Evolutionary conservation across 2,329 filamentous ascomycete genomes (phyloP).

Genomic region (Proliferodiscus dingleyae): DNA sequence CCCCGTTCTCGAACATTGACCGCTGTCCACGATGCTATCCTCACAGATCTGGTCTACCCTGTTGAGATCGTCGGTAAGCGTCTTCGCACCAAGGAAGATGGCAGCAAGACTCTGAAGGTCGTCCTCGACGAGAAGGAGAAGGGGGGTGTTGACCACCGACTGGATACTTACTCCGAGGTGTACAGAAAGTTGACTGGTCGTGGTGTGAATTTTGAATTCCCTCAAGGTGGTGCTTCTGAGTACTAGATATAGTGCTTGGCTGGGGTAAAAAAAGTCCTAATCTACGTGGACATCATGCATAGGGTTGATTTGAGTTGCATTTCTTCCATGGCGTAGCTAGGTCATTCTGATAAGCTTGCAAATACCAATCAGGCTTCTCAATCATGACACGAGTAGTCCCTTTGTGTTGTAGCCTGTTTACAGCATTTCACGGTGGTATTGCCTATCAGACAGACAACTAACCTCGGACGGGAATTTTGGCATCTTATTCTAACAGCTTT

Average conservation of each 20-base stretch:
- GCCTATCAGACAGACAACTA: no score
- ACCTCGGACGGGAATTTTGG: no score
- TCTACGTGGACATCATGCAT: constrained; percentile 11
- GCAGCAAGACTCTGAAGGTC: constrained; percentile 97
- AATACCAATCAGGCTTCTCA: constrained; percentile 20
- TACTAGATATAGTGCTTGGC: constrained; percentile 57
- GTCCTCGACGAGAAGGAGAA: constrained; percentile 99
- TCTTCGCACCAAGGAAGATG: constrained; percentile 97
- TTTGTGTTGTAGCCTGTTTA: no score
- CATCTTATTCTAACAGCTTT: no score
- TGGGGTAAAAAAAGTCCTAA: constrained; percentile 15
- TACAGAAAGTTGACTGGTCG: constrained; percentile 98
- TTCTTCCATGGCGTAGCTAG: constrained; percentile 25
- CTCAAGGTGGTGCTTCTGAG: constrained; percentile 71
- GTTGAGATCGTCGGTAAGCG: constrained; percentile 99
- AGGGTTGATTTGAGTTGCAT: constrained; percentile 26
- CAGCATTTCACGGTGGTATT: no score
- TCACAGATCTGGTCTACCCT: constrained; percentile 96
- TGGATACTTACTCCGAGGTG: constrained; percentile 99
- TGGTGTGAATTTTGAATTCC: constrained; percentile 97
- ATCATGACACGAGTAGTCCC: constrained; percentile 6
- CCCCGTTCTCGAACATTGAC: constrained; percentile 96
- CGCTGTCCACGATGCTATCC: constrained; percentile 97
- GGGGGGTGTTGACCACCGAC: constrained; percentile 97
- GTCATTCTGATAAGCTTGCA: constrained; percentile 21